These are phyloP conservation scores for Colletotrichum sansevieriae DNA, from an alignment of 2,329 filamentous ascomycete species.

Conservation along the genomic window DNA sequence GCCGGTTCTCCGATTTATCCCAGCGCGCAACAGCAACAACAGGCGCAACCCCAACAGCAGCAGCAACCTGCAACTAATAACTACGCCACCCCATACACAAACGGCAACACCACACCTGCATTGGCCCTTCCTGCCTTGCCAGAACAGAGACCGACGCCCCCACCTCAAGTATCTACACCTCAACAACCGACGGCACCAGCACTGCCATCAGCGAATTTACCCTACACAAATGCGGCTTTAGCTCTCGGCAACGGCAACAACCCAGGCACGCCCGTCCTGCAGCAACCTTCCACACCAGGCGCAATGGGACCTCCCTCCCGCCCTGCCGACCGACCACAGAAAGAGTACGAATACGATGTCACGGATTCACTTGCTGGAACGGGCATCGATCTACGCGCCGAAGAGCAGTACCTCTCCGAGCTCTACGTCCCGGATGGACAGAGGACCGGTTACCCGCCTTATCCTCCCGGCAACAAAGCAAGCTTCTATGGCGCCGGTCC, in stretches of 20 bases:
- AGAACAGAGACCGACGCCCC: constrained; percentile 42
- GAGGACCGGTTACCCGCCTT: constrained; percentile 66
- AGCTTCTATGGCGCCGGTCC: constrained; percentile 75
- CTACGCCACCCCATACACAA: constrained; percentile 55
- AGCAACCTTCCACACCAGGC: constrained; percentile 49
- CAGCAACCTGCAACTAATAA: constrained; percentile 42
- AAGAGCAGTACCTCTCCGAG: constrained; percentile 84
- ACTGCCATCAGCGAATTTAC: neutral
- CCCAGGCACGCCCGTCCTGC: constrained; percentile 34
- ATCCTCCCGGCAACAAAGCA: constrained; percentile 66
- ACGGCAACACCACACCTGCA: constrained; percentile 50
- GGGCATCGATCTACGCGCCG: constrained; percentile 87
- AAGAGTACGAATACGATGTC: constrained; percentile 77
- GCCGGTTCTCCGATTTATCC: constrained; percentile 53
- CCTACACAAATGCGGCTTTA: constrained; percentile 45
- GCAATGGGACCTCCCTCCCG: constrained; percentile 72
- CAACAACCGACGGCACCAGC: constrained; percentile 35
- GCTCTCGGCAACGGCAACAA: constrained; percentile 30
- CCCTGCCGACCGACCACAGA: constrained; percentile 72
- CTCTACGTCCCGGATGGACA: constrained; percentile 67
- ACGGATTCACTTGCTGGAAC: constrained; percentile 87
- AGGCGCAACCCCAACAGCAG: constrained; percentile 18
- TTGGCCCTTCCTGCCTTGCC: constrained; percentile 44
- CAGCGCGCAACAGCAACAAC: constrained; percentile 19
- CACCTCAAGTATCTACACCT: constrained; percentile 43